Evolutionary conservation across 2,329 filamentous ascomycete genomes (phyloP).

Genomic region (Rasamsonia emersonii): DNA sequence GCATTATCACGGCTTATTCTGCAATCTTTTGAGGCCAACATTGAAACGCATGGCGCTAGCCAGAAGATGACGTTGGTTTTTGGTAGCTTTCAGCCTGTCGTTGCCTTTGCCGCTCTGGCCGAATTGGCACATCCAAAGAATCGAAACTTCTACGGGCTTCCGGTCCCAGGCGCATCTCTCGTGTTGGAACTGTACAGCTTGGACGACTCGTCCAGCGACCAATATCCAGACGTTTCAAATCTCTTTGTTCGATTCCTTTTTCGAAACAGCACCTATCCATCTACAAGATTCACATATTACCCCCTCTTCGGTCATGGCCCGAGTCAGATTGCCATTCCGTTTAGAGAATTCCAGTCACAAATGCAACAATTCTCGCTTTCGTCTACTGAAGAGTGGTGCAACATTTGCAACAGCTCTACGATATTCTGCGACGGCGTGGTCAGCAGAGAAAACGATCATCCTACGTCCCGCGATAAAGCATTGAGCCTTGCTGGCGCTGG

Average conservation of each 20-base stretch:
- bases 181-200: constrained; percentile 46
- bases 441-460: constrained; percentile 3
- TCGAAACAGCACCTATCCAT: constrained; percentile 45
- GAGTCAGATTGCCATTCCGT: constrained; percentile 39
- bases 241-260: constrained; percentile 50
- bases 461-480: constrained; percentile 12
- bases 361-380: constrained; percentile 37
- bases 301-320: constrained; percentile 44
- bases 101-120: constrained; percentile 43
- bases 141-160: constrained; percentile 41
- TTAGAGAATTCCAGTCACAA: constrained; percentile 41
- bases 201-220: constrained; percentile 19
- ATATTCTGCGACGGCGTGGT: constrained; percentile 45
- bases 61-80: constrained; percentile 42
- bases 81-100: constrained; percentile 41
- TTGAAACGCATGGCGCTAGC: constrained; percentile 26
- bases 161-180: constrained; percentile 40
- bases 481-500: constrained; percentile 42
- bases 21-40: constrained; percentile 29
- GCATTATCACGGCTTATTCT: constrained; percentile 34
- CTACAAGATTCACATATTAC: constrained; percentile 30
- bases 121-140: constrained; percentile 30
- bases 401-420: constrained; percentile 34
- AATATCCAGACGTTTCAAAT: constrained; percentile 35
- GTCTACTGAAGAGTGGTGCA: constrained; percentile 46